These are phyloP conservation scores for Trypanosoma lewisi DNA, from an alignment of 208 protist species.

Conservation along the genomic window DNA sequence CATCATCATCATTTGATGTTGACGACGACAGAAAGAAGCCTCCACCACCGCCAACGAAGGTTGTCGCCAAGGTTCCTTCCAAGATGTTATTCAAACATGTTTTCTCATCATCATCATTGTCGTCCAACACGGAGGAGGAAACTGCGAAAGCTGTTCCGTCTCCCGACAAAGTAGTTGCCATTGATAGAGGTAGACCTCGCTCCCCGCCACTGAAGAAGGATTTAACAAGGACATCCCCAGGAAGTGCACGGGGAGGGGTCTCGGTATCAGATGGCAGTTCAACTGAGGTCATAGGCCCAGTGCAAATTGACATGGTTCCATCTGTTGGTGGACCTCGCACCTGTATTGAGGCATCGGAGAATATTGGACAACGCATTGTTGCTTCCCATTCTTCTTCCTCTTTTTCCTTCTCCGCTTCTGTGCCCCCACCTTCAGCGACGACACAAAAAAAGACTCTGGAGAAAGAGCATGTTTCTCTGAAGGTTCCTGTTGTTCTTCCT, in stretches of 20 bases:
- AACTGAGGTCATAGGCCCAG: background rate
- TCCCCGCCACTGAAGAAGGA: background rate
- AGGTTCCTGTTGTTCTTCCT: slow-evolving; percentile 9
- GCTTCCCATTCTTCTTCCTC: background rate
- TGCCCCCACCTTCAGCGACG: background rate
- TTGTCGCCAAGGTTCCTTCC: background rate
- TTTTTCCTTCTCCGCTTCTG: background rate
- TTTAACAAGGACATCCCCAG: background rate
- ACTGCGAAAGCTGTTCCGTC: background rate
- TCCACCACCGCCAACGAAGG: background rate
- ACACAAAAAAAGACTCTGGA: background rate
- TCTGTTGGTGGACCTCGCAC: background rate
- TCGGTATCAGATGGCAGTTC: background rate
- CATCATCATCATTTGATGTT: no score
- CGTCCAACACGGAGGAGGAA: background rate
- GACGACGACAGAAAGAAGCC: background rate
- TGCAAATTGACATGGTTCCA: background rate
- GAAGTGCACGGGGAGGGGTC: background rate
- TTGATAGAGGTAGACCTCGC: background rate
- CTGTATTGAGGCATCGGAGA: background rate
- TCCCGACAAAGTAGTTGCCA: background rate
- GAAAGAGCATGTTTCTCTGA: background rate
- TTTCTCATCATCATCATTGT: slow-evolving; percentile 9
- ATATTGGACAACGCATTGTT: background rate
- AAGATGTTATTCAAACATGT: background rate